Percentiles rank a stretch among this genome's conserved stretches.
These are phyloP conservation scores for Aspergillus vadensis DNA, from an alignment of 2,329 filamentous ascomycete species.

Conservation along the genomic window DNA sequence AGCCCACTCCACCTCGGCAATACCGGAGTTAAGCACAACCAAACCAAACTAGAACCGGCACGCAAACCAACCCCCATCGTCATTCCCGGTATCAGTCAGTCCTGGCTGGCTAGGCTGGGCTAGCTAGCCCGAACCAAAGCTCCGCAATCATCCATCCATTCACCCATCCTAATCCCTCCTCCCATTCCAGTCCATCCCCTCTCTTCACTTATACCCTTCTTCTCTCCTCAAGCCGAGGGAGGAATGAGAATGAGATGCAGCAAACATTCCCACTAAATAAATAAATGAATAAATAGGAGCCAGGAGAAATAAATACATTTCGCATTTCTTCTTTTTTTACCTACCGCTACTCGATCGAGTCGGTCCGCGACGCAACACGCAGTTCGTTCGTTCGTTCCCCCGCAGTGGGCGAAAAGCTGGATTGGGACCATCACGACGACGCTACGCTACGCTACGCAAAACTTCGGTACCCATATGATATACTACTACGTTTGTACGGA, in stretches of 20 bases:
- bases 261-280: not conserved
- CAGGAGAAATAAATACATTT: too few species aligned
- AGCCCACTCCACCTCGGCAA: slow-evolving; percentile 2
- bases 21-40: slow-evolving; percentile 17
- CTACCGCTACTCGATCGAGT: too few species aligned
- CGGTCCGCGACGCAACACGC: too few species aligned
- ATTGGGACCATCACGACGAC: too few species aligned
- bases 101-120: not conserved
- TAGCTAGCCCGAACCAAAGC: not conserved
- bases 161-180: not conserved
- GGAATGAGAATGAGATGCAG: not conserved
- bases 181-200: too few species aligned
- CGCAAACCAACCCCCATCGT: slow-evolving; percentile 8
- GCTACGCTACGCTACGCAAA: too few species aligned
- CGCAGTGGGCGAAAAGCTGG: slow-evolving; percentile 7
- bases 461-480: too few species aligned
- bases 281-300: not conserved
- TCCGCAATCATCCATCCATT: not conserved
- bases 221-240: not conserved
- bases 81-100: slow-evolving; percentile 8
- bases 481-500: not conserved
- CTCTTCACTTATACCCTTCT: not conserved
- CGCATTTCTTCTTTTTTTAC: too few species aligned
- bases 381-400: slow-evolving; percentile 8
- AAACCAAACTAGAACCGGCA: slow-evolving; percentile 1